Evolutionary conservation across 2,329 filamentous ascomycete species (phyloP).

Genomic region (Fusarium mundagurra): DNA sequence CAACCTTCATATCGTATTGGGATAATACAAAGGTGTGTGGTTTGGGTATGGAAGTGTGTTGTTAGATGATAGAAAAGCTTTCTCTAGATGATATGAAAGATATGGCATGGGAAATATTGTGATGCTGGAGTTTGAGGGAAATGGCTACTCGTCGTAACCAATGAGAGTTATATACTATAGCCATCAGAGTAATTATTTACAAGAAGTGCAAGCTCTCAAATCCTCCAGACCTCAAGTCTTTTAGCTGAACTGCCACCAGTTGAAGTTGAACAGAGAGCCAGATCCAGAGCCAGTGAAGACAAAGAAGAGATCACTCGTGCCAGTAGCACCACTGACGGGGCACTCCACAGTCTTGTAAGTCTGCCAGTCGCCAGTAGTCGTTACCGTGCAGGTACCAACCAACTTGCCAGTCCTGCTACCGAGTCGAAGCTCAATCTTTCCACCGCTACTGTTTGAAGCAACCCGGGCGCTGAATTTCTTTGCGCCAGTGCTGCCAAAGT

Average conservation of each 20-base stretch:
- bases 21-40: neutral
- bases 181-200: neutral
- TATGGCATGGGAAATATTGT: accelerated
- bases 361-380: conserved; percentile 1
- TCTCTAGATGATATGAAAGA: neutral
- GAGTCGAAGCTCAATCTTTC: conserved; percentile 1
- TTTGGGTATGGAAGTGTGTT: too few species aligned
- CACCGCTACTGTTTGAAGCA: neutral
- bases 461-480: conserved; percentile 1
- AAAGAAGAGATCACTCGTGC: neutral
- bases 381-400: conserved; percentile 11
- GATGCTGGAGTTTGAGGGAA: accelerated
- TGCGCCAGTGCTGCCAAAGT: neutral
- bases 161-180: neutral
- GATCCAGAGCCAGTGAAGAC: neutral
- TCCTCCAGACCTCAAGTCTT: accelerated
- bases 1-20: too few species aligned
- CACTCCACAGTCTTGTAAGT: neutral
- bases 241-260: conserved; percentile 14
- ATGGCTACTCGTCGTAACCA: accelerated
- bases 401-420: neutral
- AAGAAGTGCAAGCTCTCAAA: neutral
- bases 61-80: accelerated
- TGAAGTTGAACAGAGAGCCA: conserved; percentile 1
- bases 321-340: neutral